phyloP scores from a whole-genome alignment of 192 early-diverging fungal genomes.

The Linnemannia exigua region DNA sequence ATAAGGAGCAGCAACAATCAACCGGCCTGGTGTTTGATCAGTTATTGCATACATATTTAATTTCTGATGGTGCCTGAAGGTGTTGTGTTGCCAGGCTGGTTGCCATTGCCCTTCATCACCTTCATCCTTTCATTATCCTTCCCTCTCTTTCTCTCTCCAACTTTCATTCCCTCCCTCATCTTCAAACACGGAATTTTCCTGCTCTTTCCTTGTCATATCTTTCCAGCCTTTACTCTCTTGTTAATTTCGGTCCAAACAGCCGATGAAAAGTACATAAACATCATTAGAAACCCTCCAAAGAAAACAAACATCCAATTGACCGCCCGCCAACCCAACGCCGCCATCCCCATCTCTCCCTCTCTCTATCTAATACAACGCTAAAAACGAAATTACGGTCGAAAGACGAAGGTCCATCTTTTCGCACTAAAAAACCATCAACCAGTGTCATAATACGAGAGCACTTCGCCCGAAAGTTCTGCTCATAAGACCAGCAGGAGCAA shows the following conservation, averaged over 20 bases:
- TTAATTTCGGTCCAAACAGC: not conserved
- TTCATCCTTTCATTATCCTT: not conserved
- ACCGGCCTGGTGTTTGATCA: no score
- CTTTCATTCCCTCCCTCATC: not conserved
- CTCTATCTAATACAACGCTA: not conserved
- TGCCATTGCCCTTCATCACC: not conserved
- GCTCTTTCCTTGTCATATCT: not conserved
- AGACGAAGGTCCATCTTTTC: not conserved
- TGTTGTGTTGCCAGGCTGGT: not conserved
- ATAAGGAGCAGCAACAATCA: no score
- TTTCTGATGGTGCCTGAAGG: no score
- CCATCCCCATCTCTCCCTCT: not conserved
- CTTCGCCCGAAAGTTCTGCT: not conserved
- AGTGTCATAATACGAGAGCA: not conserved
- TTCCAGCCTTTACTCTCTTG: not conserved
- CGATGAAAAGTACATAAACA: not conserved
- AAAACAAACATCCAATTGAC: not conserved
- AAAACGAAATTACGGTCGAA: not conserved
- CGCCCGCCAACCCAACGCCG: not conserved
- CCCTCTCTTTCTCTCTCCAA: not conserved
- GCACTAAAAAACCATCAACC: not conserved
- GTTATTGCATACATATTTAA: no score
- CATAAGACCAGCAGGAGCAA: no score
- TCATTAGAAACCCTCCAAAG: slow-evolving; percentile 4
- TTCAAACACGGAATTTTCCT: not conserved